Evolutionary conservation across 495 filamentous ascomycete species (phyloP).

Genomic region (Penicillium crystallinum): DNA sequence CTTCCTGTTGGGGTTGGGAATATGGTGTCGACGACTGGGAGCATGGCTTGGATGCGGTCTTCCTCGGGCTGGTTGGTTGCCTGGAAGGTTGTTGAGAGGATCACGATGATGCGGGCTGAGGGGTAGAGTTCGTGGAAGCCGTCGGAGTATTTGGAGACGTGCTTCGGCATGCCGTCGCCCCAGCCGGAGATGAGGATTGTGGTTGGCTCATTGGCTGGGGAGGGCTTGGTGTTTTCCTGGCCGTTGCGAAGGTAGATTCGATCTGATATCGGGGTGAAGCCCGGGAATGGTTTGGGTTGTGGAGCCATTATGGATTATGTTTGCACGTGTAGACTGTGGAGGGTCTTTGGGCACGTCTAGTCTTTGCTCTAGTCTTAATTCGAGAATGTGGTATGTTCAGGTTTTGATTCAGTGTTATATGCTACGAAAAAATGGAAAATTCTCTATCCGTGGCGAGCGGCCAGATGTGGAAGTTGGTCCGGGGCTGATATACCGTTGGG

Average conservation of each 20-base stretch:
- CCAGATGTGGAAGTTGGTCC: constrained; percentile 1
- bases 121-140: constrained; percentile 50
- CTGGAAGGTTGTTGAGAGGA: constrained; percentile 44
- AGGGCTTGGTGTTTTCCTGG: constrained; percentile 13
- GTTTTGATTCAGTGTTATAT: background rate
- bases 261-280: constrained; percentile 24
- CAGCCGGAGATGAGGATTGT: constrained; percentile 45
- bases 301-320: constrained; percentile 13
- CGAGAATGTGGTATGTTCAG: background rate
- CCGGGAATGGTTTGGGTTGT: constrained; percentile 24
- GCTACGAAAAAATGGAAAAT: background rate
- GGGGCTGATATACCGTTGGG: constrained; percentile 2
- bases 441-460: background rate
- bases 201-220: constrained; percentile 19
- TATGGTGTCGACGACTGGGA: constrained; percentile 43
- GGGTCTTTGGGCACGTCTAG: background rate
- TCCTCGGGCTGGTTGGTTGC: constrained; percentile 39
- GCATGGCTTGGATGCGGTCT: constrained; percentile 40
- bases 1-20: constrained; percentile 31
- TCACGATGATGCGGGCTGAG: constrained; percentile 37
- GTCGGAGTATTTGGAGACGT: constrained; percentile 50
- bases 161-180: constrained; percentile 49
- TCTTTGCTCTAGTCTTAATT: background rate
- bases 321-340: background rate
- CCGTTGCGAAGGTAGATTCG: constrained; percentile 25